phyloP scores from a whole-genome alignment of 805 yeast genomes.

The Cyberlindnera japonica region DNA sequence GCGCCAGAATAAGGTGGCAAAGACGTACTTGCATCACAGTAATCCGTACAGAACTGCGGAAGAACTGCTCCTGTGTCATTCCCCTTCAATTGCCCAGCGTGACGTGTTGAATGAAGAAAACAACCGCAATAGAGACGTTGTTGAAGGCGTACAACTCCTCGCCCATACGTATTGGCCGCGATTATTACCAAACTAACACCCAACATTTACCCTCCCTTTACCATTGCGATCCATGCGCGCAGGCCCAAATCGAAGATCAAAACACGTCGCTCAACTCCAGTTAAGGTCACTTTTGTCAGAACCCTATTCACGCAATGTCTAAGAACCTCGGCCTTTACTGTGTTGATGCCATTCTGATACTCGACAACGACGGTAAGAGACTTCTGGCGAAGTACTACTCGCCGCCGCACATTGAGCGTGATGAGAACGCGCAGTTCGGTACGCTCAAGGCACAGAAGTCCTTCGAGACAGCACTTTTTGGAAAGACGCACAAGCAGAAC shows the following conservation, averaged over 20 bases:
- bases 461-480: slow-evolving; percentile 70
- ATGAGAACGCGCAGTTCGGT: slow-evolving; percentile 26
- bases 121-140: not conserved
- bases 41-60: slow-evolving; percentile 43
- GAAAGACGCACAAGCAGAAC: slow-evolving; percentile 75
- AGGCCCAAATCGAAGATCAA: not conserved
- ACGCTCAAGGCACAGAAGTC: slow-evolving; percentile 60
- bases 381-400: slow-evolving; percentile 81
- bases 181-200: slow-evolving; percentile 1
- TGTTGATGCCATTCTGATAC: slow-evolving; percentile 71
- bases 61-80: slow-evolving; percentile 37
- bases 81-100: not conserved
- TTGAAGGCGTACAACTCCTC: not conserved
- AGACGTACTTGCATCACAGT: slow-evolving; percentile 44
- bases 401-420: slow-evolving; percentile 41
- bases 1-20: not conserved
- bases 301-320: slow-evolving; percentile 31
- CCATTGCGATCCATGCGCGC: no score
- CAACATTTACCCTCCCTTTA: slow-evolving; percentile 1
- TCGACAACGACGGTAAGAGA: slow-evolving; percentile 79
- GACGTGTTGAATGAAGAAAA: not conserved
- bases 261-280: slow-evolving; percentile 10
- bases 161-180: no score
- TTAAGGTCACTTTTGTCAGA: not conserved
- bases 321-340: slow-evolving; percentile 68